phyloP scores from a whole-genome alignment of 2,329 filamentous ascomycete species.

The Colletotrichum tofieldiae region DNA sequence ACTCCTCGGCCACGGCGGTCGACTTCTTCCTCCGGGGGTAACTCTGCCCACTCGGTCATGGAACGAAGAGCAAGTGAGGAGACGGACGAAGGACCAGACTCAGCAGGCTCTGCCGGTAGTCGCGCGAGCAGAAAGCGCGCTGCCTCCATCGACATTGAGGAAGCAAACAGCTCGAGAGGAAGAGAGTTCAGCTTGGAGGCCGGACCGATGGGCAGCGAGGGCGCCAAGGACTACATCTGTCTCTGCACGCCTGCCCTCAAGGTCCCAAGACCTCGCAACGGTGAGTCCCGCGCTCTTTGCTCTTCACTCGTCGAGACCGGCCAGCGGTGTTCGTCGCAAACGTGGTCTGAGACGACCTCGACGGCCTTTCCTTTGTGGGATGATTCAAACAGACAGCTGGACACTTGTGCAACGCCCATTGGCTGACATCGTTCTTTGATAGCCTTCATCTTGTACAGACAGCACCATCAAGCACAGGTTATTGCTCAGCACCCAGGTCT shows the following conservation, averaged over 20 bases:
- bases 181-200: constrained; percentile 55
- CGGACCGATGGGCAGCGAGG: constrained; percentile 48
- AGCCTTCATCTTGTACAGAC: constrained; percentile 99
- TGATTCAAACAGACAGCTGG: constrained; percentile 28
- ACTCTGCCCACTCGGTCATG: constrained; percentile 42
- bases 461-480: constrained; percentile 89
- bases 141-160: constrained; percentile 61
- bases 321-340: constrained; percentile 23
- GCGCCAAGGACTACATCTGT: constrained; percentile 63
- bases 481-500: constrained; percentile 88
- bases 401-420: constrained; percentile 29
- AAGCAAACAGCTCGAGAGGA: constrained; percentile 58
- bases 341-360: constrained; percentile 25
- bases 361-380: constrained; percentile 33
- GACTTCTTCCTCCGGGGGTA: constrained; percentile 43
- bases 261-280: constrained; percentile 72
- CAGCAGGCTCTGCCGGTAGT: constrained; percentile 36
- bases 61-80: constrained; percentile 44
- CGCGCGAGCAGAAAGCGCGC: constrained; percentile 58
- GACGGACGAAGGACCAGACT: constrained; percentile 34
- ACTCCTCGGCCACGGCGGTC: constrained; percentile 41
- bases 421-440: constrained; percentile 52
- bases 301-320: constrained; percentile 35
- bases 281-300: constrained; percentile 57
- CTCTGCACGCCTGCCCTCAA: constrained; percentile 71